Percentiles rank a stretch among this genome's conserved stretches.
These are phyloP conservation scores for Fusarium xyrophilum DNA, from an alignment of 2,329 filamentous ascomycete species.

Conservation along the genomic window DNA sequence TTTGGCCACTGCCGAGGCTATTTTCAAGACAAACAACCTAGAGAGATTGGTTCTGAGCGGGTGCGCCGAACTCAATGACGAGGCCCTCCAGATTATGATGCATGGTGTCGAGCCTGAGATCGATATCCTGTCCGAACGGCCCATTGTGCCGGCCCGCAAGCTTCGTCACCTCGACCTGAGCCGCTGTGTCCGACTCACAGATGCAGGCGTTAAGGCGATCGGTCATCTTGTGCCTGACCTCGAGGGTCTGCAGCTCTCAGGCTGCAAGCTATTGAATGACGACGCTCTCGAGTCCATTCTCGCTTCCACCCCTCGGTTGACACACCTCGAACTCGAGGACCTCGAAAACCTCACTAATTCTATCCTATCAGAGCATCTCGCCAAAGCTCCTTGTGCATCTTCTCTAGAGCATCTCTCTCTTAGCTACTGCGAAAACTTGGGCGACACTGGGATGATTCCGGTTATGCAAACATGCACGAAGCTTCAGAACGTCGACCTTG, in stretches of 20 bases:
- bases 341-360: conserved; percentile 78
- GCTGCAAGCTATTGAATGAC: conserved; percentile 78
- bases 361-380: conserved; percentile 73
- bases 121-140: conserved; percentile 78
- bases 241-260: conserved; percentile 82
- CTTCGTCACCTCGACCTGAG: conserved; percentile 87
- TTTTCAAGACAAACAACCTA: conserved; percentile 82
- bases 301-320: conserved; percentile 76
- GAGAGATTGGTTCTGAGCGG: conserved; percentile 83
- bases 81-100: conserved; percentile 74
- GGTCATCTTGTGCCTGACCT: conserved; percentile 78
- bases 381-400: conserved; percentile 75
- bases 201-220: conserved; percentile 72
- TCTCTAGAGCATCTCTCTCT: conserved; percentile 81
- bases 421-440: conserved; percentile 86
- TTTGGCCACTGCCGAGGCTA: conserved; percentile 70
- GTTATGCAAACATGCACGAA: conserved; percentile 76
- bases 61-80: conserved; percentile 79
- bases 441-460: conserved; percentile 83
- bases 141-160: conserved; percentile 77
- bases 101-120: conserved; percentile 78
- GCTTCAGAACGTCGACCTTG: conserved; percentile 79
- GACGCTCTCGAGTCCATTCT: conserved; percentile 74
- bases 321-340: conserved; percentile 90
- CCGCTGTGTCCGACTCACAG: conserved; percentile 76